phyloP scores from a whole-genome alignment of 202 grass and related monocot genomes.

The Setaria viridis region DNA sequence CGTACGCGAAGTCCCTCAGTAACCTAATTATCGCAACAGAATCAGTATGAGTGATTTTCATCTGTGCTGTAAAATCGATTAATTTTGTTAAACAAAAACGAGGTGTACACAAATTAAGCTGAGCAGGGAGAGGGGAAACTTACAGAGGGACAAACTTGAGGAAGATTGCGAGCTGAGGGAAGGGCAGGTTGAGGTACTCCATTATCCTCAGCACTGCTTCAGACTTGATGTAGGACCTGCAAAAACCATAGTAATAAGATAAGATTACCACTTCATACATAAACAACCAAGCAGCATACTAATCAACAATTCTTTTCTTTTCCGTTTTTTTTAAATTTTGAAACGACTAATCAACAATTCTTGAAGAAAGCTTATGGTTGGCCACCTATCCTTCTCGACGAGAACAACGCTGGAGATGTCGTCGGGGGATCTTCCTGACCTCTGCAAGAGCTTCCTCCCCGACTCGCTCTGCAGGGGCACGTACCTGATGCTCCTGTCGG shows the following conservation, averaged over 20 bases:
- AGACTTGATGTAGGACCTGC: conserved; percentile 90
- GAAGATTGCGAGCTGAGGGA: conserved; percentile 76
- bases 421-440: conserved; percentile 74
- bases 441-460: conserved; percentile 78
- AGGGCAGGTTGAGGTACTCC: conserved; percentile 84
- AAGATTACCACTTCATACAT: not conserved
- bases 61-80: not conserved
- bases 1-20: conserved; percentile 82
- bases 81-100: not conserved
- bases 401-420: conserved; percentile 96
- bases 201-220: conserved; percentile 93
- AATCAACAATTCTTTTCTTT: not conserved
- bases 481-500: conserved; percentile 71
- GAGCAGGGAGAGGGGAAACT: conserved; percentile 11
- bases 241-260: not conserved
- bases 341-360: not conserved
- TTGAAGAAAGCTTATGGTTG: not conserved
- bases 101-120: not conserved
- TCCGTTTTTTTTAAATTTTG: too few species aligned
- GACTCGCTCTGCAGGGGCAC: conserved; percentile 76
- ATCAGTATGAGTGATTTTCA: conserved; percentile 19
- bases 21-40: conserved; percentile 51
- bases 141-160: conserved; percentile 75
- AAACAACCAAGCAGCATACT: too few species aligned
- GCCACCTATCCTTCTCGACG: conserved; percentile 80